Evolutionary conservation across 768 basidiomycete genomes (phyloP).

Genomic region (Amanita subjunquillea): DNA sequence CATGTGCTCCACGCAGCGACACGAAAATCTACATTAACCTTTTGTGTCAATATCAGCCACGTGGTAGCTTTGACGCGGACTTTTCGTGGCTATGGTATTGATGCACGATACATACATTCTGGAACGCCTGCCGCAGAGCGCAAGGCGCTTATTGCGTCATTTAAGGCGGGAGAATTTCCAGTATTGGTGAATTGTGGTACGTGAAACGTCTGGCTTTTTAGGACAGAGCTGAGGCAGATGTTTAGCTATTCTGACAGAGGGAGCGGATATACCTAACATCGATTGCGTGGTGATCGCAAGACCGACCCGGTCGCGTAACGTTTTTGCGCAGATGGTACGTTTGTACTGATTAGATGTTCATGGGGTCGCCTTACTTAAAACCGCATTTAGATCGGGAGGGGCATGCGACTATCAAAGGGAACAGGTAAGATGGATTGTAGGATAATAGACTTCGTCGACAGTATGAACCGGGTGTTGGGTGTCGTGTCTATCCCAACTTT

Average conservation of each 20-base stretch:
- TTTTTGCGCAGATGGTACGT: slow-evolving; percentile 87
- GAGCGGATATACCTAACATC: slow-evolving; percentile 89
- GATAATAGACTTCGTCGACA: slow-evolving; percentile 89
- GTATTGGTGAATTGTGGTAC: slow-evolving; percentile 86
- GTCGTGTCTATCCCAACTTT: slow-evolving; percentile 73
- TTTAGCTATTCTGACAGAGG: slow-evolving; percentile 82
- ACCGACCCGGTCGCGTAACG: slow-evolving; percentile 81
- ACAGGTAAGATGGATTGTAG: slow-evolving; percentile 80
- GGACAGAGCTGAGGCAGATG: not conserved
- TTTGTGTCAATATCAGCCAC: slow-evolving; percentile 81
- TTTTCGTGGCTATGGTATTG: slow-evolving; percentile 69
- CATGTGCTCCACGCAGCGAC: slow-evolving; percentile 22
- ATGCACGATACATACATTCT: slow-evolving; percentile 75
- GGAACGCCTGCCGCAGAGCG: slow-evolving; percentile 58
- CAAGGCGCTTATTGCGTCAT: slow-evolving; percentile 49
- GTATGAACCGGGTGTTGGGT: slow-evolving; percentile 52
- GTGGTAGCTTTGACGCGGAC: slow-evolving; percentile 61
- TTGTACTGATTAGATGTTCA: not conserved
- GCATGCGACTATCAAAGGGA: slow-evolving; percentile 74
- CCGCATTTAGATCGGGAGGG: slow-evolving; percentile 70
- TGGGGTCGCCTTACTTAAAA: not conserved
- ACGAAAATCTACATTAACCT: slow-evolving; percentile 85
- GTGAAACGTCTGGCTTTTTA: slow-evolving; percentile 6
- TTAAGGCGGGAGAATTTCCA: slow-evolving; percentile 66
- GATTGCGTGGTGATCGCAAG: slow-evolving; percentile 85